These are phyloP conservation scores for Coprinopsis marcescibilis DNA, from an alignment of 768 basidiomycete genomes.

Conservation along the genomic window DNA sequence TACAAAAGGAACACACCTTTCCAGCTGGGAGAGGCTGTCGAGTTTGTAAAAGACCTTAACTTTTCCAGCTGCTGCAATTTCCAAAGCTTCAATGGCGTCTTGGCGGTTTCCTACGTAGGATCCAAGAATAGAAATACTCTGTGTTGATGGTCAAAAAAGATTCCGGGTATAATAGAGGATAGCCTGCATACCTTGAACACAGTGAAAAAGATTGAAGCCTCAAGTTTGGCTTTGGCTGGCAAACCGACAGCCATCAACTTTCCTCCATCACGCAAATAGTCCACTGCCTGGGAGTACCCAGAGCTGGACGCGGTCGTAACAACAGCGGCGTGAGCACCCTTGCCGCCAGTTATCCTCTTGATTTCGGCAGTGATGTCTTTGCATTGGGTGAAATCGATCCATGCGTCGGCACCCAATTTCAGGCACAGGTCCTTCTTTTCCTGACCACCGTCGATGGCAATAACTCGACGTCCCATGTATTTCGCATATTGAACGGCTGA, in stretches of 20 bases:
- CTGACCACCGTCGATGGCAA: slow-evolving; percentile 75
- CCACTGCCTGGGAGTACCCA: slow-evolving; percentile 51
- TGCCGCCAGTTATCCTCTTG: slow-evolving; percentile 54
- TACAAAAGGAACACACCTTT: slow-evolving; percentile 36
- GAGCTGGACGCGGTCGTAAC: slow-evolving; percentile 52
- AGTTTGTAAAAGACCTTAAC: slow-evolving; percentile 54
- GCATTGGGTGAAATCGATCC: slow-evolving; percentile 72
- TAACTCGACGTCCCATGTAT: slow-evolving; percentile 70
- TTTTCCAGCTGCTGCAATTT: slow-evolving; percentile 64
- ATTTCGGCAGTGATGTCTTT: slow-evolving; percentile 65
- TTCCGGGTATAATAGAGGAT: not conserved
- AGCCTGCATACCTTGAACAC: slow-evolving; percentile 44
- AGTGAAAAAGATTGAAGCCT: slow-evolving; percentile 66
- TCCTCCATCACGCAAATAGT: slow-evolving; percentile 71
- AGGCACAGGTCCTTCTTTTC: slow-evolving; percentile 62
- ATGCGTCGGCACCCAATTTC: slow-evolving; percentile 64
- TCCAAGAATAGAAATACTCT: slow-evolving; percentile 49
- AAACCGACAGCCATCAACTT: slow-evolving; percentile 77
- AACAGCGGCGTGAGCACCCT: slow-evolving; percentile 67
- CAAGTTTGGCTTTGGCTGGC: slow-evolving; percentile 54
- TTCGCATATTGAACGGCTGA: slow-evolving; percentile 75
- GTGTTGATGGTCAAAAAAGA: slow-evolving; percentile 8
- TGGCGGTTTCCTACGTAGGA: slow-evolving; percentile 69
- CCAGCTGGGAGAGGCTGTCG: slow-evolving; percentile 46
- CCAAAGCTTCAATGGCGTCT: slow-evolving; percentile 76